Percentiles rank a stretch among this genome's conserved stretches.
phyloP scores from a whole-genome alignment of 169 alveolate species.

The Cryptosporidium viatorum region DNA sequence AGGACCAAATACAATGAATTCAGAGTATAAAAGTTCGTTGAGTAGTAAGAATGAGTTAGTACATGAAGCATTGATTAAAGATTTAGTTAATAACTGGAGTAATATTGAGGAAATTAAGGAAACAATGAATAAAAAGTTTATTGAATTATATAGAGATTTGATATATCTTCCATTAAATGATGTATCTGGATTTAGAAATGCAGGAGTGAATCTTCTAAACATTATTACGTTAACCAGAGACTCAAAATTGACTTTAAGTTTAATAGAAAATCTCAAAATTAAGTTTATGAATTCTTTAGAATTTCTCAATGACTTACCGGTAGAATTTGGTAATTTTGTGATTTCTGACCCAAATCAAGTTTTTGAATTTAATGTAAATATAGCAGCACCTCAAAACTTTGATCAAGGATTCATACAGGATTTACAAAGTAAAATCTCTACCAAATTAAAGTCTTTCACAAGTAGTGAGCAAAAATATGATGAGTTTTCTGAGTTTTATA shows the following conservation, averaged over 20 bases:
- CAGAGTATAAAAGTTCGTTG: background rate
- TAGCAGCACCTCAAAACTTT: background rate
- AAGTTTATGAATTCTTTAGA: slow-evolving; percentile 18
- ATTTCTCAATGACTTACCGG: slow-evolving; percentile 2
- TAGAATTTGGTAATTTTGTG: slow-evolving; percentile 30
- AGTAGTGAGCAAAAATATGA: background rate
- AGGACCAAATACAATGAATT: background rate
- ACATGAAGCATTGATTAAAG: background rate
- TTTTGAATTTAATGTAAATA: slow-evolving; percentile 12
- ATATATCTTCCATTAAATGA: slow-evolving; percentile 39
- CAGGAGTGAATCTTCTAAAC: slow-evolving; percentile 4
- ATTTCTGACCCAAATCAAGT: slow-evolving; percentile 21
- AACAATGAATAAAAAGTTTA: background rate
- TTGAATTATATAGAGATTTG: slow-evolving; percentile 22
- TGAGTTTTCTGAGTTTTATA: slow-evolving; percentile 47
- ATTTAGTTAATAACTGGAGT: background rate
- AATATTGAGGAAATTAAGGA: background rate
- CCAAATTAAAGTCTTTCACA: slow-evolving; percentile 4
- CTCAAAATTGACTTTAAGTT: background rate
- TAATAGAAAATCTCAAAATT: background rate
- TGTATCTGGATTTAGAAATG: slow-evolving; percentile 53
- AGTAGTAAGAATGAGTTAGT: background rate
- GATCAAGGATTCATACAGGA: slow-evolving; percentile 11
- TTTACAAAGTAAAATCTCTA: background rate
- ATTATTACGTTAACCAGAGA: background rate